Evolutionary conservation across 169 alveolate genomes (phyloP).

Genomic region (Plasmodium gallinaceum): DNA sequence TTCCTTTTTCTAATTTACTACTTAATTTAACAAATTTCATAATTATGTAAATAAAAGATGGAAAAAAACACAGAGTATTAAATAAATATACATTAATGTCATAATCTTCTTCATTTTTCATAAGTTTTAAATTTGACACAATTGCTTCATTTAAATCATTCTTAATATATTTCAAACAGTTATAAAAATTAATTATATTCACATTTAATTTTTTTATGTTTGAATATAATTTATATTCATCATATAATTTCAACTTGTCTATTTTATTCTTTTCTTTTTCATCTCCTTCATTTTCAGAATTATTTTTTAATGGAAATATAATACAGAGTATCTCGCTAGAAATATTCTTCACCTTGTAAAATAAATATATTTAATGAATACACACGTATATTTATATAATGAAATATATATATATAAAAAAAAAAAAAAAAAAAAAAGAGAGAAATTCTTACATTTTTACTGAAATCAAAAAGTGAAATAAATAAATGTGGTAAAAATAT

Average conservation of each 20-base stretch:
- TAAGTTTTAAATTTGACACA: slow-evolving; percentile 7
- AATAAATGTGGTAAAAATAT: slow-evolving; percentile 47
- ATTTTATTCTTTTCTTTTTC: background rate
- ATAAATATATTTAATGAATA: too few species aligned
- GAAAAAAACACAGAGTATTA: slow-evolving; percentile 53
- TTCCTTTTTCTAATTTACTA: background rate
- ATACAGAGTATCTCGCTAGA: slow-evolving; percentile 4
- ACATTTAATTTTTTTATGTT: slow-evolving; percentile 42
- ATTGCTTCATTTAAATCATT: slow-evolving; percentile 26
- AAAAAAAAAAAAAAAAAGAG: background rate
- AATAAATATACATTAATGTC: slow-evolving; percentile 32
- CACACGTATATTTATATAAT: background rate
- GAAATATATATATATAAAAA: background rate
- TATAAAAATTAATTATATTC: slow-evolving; percentile 30
- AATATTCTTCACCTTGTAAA: background rate
- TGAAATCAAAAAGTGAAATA: slow-evolving; percentile 55
- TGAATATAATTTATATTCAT: slow-evolving; percentile 26
- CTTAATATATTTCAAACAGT: slow-evolving; percentile 61
- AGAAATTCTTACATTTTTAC: slow-evolving; percentile 27
- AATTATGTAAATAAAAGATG: slow-evolving; percentile 39
- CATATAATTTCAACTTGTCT: background rate
- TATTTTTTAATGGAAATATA: slow-evolving; percentile 16
- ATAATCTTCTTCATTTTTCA: slow-evolving; percentile 30
- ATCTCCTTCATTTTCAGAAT: background rate
- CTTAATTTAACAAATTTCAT: slow-evolving; percentile 4